Percentiles rank a stretch among this genome's conserved stretches.
These are phyloP conservation scores for Pelargonium myrrhifolium DNA, from an alignment of 441 rosid species.

Conservation along the genomic window DNA sequence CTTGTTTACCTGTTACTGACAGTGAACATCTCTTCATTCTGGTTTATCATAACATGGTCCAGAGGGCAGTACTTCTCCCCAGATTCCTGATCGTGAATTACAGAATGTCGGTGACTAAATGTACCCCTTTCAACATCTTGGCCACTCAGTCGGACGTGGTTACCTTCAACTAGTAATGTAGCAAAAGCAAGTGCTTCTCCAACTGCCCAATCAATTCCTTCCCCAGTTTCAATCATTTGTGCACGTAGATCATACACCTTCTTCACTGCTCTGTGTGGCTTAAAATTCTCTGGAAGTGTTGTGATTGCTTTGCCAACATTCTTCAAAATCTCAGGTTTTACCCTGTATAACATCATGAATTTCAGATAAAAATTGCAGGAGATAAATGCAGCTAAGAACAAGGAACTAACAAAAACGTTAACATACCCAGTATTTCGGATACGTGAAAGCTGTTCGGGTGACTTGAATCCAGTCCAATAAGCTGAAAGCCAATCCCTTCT, in stretches of 20 bases:
- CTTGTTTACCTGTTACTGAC: conserved; percentile 99
- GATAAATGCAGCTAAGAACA: no score
- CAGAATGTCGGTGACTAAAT: conserved; percentile 89
- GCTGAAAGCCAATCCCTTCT: conserved; percentile 27
- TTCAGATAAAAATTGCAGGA: no score
- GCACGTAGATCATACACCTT: conserved; percentile 82
- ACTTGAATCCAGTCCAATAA: conserved; percentile 25
- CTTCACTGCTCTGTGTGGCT: conserved; percentile 66
- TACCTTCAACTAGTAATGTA: conserved; percentile 83
- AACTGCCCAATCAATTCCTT: conserved; percentile 95
- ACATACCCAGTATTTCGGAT: conserved; percentile 23
- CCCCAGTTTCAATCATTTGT: conserved; percentile 85
- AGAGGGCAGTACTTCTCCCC: conserved; percentile 89
- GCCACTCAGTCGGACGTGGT: conserved; percentile 95
- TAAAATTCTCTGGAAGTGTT: conserved; percentile 19
- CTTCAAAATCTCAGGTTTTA: conserved; percentile 24
- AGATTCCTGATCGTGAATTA: conserved; percentile 85
- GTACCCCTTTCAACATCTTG: conserved; percentile 99
- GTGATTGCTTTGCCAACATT: conserved; percentile 23
- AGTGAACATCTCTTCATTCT: conserved; percentile 91
- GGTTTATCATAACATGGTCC: conserved; percentile 75
- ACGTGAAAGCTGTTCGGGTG: conserved; percentile 27
- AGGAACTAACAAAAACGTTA: conserved; percentile 4
- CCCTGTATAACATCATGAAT: conserved; percentile 11
- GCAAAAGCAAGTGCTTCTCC: conserved; percentile 96